Percentiles rank a stretch among this genome's conserved stretches.
These are phyloP conservation scores for Schizopora paradoxa DNA, from an alignment of 1,284 basidiomycete species.

Conservation along the genomic window DNA sequence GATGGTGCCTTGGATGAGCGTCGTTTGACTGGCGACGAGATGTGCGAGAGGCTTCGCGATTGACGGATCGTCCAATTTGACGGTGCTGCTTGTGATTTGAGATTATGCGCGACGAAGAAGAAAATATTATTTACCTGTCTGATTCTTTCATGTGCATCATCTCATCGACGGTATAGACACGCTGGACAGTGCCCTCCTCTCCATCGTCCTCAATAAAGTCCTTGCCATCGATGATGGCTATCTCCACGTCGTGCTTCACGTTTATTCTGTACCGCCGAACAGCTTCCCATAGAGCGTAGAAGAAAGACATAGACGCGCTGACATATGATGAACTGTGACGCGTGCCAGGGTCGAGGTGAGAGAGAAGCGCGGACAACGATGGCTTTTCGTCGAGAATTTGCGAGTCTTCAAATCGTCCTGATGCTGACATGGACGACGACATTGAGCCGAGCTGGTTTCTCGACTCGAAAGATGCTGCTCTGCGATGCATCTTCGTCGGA, in stretches of 20 bases:
- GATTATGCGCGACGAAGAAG: too few relatives aligned
- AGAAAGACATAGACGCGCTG: slow-evolving; percentile 71
- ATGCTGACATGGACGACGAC: slow-evolving; percentile 18
- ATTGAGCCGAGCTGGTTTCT: slow-evolving; percentile 14
- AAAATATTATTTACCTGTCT: slow-evolving; percentile 41
- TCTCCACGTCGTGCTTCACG: slow-evolving; percentile 68
- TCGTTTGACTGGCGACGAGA: slow-evolving; percentile 52
- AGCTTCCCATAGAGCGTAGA: slow-evolving; percentile 77
- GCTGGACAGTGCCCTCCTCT: too few relatives aligned
- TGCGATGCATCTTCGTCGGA: slow-evolving; percentile 1
- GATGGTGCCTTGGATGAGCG: slow-evolving; percentile 63
- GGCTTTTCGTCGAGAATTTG: slow-evolving; percentile 9
- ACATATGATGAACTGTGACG: slow-evolving; percentile 60
- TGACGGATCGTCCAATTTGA: slow-evolving; percentile 46
- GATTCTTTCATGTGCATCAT: slow-evolving; percentile 11
- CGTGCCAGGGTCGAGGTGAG: slow-evolving; percentile 73
- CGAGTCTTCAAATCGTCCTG: slow-evolving; percentile 22
- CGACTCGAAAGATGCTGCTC: slow-evolving; percentile 1
- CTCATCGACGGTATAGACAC: slow-evolving; percentile 3
- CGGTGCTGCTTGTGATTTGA: too few relatives aligned
- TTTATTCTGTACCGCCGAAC: slow-evolving; percentile 62
- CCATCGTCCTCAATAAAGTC: slow-evolving; percentile 56
- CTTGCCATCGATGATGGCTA: slow-evolving; percentile 71
- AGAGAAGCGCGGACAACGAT: slow-evolving; percentile 56
- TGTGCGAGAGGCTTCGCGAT: not conserved